Conservation (phyloP, 2,329 filamentous ascomycete genomes). For the Aspergillus sp. region DNA sequence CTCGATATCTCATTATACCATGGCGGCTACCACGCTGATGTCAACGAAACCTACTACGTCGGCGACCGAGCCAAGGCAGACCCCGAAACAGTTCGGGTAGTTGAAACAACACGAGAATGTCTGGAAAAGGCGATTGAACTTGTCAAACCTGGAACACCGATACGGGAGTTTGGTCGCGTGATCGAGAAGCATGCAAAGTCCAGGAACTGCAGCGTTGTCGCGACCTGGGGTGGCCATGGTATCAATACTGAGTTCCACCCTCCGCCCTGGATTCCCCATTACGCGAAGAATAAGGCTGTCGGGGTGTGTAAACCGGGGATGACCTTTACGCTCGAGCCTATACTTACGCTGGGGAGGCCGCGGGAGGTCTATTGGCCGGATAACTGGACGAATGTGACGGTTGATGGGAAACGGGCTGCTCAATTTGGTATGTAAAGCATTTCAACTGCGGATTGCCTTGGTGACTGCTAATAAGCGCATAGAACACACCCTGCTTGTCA, state of each 20-base stretch:
- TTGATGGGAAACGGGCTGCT: slow-evolving; percentile 82
- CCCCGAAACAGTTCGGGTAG: slow-evolving; percentile 77
- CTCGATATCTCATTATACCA: slow-evolving; percentile 90
- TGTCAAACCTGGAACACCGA: slow-evolving; percentile 82
- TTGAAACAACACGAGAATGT: slow-evolving; percentile 81
- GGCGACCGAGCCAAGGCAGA: slow-evolving; percentile 77
- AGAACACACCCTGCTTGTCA: slow-evolving; percentile 78
- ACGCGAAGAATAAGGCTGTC: slow-evolving; percentile 92
- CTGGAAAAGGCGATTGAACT: slow-evolving; percentile 79
- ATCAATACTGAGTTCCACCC: slow-evolving; percentile 88
- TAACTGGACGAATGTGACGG: slow-evolving; percentile 90
- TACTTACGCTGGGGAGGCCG: slow-evolving; percentile 83
- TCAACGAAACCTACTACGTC: slow-evolving; percentile 96
- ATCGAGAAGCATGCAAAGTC: slow-evolving; percentile 83
- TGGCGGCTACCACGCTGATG: slow-evolving; percentile 83
- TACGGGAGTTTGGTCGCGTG: slow-evolving; percentile 83
- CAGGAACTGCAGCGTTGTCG: slow-evolving; percentile 76
- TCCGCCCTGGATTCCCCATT: slow-evolving; percentile 88
- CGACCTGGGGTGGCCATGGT: slow-evolving; percentile 89
- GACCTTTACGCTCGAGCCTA: slow-evolving; percentile 96
- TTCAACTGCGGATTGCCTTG: background rate
- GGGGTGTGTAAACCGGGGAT: slow-evolving; percentile 87
- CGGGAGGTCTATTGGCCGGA: slow-evolving; percentile 91
- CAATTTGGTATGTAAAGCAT: slow-evolving; percentile 61
- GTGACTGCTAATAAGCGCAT: slow-evolving; percentile 11